Percentiles rank a stretch among this genome's conserved stretches.
Conservation (phyloP, 2,329 filamentous ascomycete species). For the Coniochaeta hoffmannii region DNA sequence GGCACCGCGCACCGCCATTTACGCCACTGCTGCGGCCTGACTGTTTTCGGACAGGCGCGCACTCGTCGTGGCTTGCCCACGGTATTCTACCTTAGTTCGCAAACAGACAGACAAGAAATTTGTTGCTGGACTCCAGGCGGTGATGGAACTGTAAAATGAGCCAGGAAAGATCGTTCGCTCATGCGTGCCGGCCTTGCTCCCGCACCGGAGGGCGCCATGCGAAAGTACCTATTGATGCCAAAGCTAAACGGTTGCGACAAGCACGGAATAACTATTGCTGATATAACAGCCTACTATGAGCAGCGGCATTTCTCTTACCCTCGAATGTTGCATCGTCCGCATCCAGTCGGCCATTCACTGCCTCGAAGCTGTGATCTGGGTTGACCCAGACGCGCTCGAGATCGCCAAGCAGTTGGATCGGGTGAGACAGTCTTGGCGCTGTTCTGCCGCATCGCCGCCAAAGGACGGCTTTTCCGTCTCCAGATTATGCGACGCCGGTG, state of each 20-base stretch:
- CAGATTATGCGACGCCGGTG: conserved; percentile 52
- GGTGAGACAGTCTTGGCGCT: conserved; percentile 22
- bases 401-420: conserved; percentile 47
- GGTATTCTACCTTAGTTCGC: too few relatives aligned
- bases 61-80: too few relatives aligned
- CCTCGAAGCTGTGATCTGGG: background rate
- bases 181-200: too few relatives aligned
- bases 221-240: background rate
- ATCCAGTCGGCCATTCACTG: background rate
- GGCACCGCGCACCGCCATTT: too few relatives aligned
- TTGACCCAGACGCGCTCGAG: conserved; percentile 58
- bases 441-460: too few relatives aligned
- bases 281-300: background rate
- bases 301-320: background rate
- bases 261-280: background rate
- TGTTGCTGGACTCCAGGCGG: too few relatives aligned
- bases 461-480: conserved; percentile 32
- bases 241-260: background rate
- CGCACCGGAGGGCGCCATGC: too few relatives aligned
- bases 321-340: background rate
- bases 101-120: too few relatives aligned
- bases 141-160: too few relatives aligned
- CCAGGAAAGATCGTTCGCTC: too few relatives aligned
- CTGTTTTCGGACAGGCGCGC: too few relatives aligned
- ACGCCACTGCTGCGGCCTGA: too few relatives aligned